A percentile compares a stretch with the other conserved stretches of the same genome.
phyloP scores from a whole-genome alignment of 2,329 filamentous ascomycete species.

The Penicillium sp. region DNA sequence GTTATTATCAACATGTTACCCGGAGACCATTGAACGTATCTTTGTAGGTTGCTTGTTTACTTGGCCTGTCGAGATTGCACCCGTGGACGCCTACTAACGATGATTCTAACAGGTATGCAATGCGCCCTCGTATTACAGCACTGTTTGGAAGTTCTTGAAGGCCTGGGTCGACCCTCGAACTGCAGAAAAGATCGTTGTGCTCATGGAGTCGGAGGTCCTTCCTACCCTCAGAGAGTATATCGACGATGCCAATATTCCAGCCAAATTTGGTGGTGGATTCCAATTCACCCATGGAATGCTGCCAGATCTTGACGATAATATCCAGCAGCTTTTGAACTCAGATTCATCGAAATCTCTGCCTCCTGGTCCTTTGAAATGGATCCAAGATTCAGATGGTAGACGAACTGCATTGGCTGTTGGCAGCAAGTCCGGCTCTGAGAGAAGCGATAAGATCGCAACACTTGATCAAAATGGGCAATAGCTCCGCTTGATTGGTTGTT shows the following conservation, averaged over 20 bases:
- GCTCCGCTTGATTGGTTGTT: background rate
- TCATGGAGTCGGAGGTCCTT: conserved; percentile 15
- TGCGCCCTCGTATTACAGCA: conserved; percentile 22
- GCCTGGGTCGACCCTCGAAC: conserved; percentile 25
- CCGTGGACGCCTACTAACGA: background rate
- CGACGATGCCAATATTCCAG: conserved; percentile 20
- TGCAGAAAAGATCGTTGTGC: conserved; percentile 24
- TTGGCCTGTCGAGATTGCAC: background rate
- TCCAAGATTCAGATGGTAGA: conserved; percentile 8
- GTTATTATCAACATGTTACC: conserved; percentile 28
- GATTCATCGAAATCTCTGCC: conserved; percentile 1
- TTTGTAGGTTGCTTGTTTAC: conserved; percentile 8
- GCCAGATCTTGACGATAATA: conserved; percentile 13
- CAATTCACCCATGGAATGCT: conserved; percentile 21
- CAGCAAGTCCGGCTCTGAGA: conserved; percentile 4
- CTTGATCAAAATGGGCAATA: background rate
- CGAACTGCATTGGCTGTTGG: conserved; percentile 20
- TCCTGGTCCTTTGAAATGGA: conserved; percentile 23
- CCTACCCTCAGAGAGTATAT: conserved; percentile 14
- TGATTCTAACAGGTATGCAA: conserved; percentile 22
- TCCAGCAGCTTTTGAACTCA: conserved; percentile 10
- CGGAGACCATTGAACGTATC: conserved; percentile 24
- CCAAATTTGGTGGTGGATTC: conserved; percentile 19
- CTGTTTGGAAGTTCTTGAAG: conserved; percentile 25
- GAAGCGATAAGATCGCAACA: conserved; percentile 5